phyloP scores from a whole-genome alignment of 1,139 yeast genomes.

The Protomyces inouyei region DNA sequence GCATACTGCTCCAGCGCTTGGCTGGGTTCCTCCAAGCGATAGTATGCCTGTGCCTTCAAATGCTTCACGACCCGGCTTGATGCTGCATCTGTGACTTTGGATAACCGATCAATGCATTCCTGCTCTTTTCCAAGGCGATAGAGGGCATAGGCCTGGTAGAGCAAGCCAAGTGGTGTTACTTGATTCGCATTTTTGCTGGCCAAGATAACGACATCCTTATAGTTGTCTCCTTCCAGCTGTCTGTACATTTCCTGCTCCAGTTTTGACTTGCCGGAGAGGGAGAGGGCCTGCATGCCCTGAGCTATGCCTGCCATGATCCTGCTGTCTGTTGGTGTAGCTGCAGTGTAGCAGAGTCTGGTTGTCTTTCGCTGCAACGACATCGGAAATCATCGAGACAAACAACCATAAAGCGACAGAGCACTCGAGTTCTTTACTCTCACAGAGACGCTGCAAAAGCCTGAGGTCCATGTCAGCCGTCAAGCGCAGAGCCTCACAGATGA shows the following conservation, averaged over 20 bases:
- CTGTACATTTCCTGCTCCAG: too few species aligned
- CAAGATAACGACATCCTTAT: not conserved
- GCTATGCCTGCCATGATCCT: not conserved
- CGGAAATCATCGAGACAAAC: too few species aligned
- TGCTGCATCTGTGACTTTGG: not conserved
- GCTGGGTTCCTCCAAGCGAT: slow-evolving; percentile 5
- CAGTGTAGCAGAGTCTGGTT: too few species aligned
- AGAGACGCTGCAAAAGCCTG: not conserved
- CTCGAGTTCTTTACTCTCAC: not conserved
- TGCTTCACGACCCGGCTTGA: not conserved
- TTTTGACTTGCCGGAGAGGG: not conserved
- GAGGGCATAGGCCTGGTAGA: slow-evolving; percentile 17
- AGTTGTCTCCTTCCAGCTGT: slow-evolving; percentile 4
- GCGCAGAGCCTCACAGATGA: not conserved
- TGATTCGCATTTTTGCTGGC: not conserved
- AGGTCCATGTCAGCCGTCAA: not conserved
- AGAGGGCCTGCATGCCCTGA: not conserved
- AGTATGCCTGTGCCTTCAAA: slow-evolving; percentile 13
- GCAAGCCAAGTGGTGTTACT: not conserved
- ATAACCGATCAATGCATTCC: not conserved
- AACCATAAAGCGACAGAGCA: not conserved
- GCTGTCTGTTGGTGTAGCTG: too few species aligned
- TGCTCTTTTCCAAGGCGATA: slow-evolving; percentile 16
- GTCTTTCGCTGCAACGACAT: not conserved
- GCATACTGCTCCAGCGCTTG: not conserved